phyloP scores from a whole-genome alignment of 768 basidiomycete genomes.

The Baorangia bicolor region DNA sequence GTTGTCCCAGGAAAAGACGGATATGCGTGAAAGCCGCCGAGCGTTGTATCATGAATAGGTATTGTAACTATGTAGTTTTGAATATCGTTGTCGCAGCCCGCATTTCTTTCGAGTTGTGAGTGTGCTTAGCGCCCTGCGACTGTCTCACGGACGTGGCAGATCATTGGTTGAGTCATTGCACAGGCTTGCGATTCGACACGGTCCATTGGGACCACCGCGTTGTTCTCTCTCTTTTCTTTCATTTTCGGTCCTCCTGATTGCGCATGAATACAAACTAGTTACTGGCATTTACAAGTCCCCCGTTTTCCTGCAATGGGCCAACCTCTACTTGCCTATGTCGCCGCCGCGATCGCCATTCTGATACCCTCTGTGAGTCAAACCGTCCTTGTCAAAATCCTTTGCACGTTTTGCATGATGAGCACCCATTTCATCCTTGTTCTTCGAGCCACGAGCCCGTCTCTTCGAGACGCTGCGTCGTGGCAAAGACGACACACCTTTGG shows the following conservation, averaged over 20 bases:
- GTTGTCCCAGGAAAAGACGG: slow-evolving; percentile 47
- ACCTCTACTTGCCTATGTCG: slow-evolving; percentile 20
- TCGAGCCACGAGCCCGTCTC: slow-evolving; percentile 66
- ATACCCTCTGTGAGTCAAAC: slow-evolving; percentile 30
- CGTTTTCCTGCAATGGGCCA: slow-evolving; percentile 23
- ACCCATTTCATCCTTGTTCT: slow-evolving; percentile 90
- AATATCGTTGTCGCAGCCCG: no score
- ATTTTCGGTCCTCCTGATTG: not conserved
- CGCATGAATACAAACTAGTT: slow-evolving; percentile 8
- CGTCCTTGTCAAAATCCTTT: not conserved
- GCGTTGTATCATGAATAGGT: no score
- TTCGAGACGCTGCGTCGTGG: slow-evolving; percentile 49
- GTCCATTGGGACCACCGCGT: not conserved
- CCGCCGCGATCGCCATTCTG: slow-evolving; percentile 21
- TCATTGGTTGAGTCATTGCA: not conserved
- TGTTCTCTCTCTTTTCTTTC: not conserved
- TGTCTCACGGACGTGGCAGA: not conserved
- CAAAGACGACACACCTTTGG: slow-evolving; percentile 60
- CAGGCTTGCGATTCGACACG: not conserved
- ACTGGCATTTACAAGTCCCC: not conserved
- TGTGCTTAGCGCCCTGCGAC: no score
- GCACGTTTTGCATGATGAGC: slow-evolving; percentile 49
- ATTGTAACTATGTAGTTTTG: no score
- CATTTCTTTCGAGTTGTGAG: no score
- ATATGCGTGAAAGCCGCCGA: slow-evolving; percentile 27